Base-by-base conservation (phyloP, 108 stramenopile species). In the Phaeodactylum tricornutum region DNA sequence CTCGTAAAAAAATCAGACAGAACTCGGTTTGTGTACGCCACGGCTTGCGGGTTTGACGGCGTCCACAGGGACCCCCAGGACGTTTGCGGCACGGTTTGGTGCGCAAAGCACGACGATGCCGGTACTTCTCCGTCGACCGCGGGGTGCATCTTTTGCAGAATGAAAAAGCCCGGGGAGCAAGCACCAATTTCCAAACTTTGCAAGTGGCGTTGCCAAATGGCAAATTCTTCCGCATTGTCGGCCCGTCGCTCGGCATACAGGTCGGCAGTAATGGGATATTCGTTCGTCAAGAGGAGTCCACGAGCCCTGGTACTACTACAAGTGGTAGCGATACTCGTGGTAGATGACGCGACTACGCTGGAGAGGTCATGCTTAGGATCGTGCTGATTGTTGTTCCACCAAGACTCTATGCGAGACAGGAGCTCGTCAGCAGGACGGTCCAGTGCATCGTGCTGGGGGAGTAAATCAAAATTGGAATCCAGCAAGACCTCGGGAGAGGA, bases 121-220 rank as follows among this genome's bases (percentile, higher is more conserved):
- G n/a, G n/a, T n/a, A n/a, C n/a, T n/a, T n/a, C n/a, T n/a, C n/a
- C n/a, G n/a, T n/a, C n/a, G n/a, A n/a, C n/a, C n/a, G n/a, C n/a
- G n/a, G n/a, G n/a, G 0, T 37, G 7, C 30, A 72, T 21, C 30
- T 39, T 25, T 56, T 52, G 32, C 15, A 80, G 19, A 61, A 69
- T 79, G 12, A 88, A 35, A 1, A 88, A 47, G 7, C 86, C 86
- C 7, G 86, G 86, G 16, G 86, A 88, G 6, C 79, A 57, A 30
- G 48, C 26, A 17, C 38, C 9, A 47, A 82, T 80, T 22, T 39
- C 53, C 8, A 49, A 28, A 20, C 11, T 17, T 3, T 55, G 32
- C 29, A 88, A 56, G 34, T 83, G 79, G 14, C 49, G 15, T 27
- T 41, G 37, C 86, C 86, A 88, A 16, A 56, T 24, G 25, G 37